Evolutionary conservation across 805 yeast species (phyloP).

Genomic region (Kurtzmaniella fragi): DNA sequence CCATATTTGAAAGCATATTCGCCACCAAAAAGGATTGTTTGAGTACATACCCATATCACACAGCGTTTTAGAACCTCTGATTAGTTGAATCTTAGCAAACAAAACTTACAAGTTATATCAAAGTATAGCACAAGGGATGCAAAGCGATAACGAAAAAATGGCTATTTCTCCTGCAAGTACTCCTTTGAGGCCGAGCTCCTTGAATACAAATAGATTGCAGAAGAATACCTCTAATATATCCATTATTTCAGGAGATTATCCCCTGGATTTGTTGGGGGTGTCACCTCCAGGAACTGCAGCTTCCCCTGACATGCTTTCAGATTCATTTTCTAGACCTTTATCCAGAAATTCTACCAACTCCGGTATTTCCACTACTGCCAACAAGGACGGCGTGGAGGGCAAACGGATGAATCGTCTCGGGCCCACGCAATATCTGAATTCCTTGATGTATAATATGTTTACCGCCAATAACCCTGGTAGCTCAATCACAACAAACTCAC

Average conservation of each 20-base stretch:
- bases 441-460: conserved; percentile 23
- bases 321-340: conserved; percentile 46
- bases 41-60: too few relatives aligned
- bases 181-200: background rate
- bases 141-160: background rate
- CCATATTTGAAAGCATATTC: too few relatives aligned
- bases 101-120: too few relatives aligned
- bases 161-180: background rate
- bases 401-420: conserved; percentile 45
- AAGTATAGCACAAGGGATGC: background rate
- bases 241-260: conserved; percentile 5
- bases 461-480: background rate
- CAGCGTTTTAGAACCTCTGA: too few relatives aligned
- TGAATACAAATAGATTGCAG: background rate
- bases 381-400: conserved; percentile 72
- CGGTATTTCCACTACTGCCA: conserved; percentile 67
- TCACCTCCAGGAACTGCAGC: conserved; percentile 3
- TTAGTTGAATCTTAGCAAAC: too few relatives aligned
- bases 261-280: background rate
- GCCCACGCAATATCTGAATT: conserved; percentile 30
- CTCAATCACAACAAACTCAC: conserved; percentile 2
- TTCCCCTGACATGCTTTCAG: conserved; percentile 5
- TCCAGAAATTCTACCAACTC: conserved; percentile 62
- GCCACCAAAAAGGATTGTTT: too few relatives aligned
- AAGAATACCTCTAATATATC: conserved; percentile 5